Evolutionary conservation across 495 filamentous ascomycete genomes (phyloP), one percentile per base, ranked within the genome.

Genomic region (Hypoxylon perforatum): DNA sequence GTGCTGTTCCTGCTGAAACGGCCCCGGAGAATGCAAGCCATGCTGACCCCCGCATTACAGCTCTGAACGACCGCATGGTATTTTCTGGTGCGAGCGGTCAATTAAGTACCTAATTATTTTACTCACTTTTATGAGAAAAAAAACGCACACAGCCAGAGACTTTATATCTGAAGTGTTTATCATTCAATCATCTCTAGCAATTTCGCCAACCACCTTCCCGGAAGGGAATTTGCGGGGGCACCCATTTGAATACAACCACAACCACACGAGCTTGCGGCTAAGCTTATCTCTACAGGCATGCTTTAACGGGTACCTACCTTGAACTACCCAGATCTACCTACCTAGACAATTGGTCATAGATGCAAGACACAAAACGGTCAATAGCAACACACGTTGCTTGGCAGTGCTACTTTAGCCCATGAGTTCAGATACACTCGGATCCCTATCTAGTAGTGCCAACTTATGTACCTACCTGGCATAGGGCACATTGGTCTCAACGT

Each of bases 151-250:
- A 2, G 4, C 12, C 14, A 11, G 3, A 2, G 2, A 38, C 8
- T 12, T 2, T 11, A 11, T 12, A n/a, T 11, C 3, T 38, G 2
- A 11, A 38, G 35, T 38, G 3, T 38, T 11, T 38, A 38, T 38
- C 35, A 15, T 5, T 17, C 4, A 17, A 15, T 42, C n/a, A 42
- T 8, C 9, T 15, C 5, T 17, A 1, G 11, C 36, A 39, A 39
- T 5, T 14, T 12, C 15, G 30, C 30, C 11, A 35, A 35, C 56
- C 51, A 63, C 51, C 60, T 63, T 63, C 60, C 60, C 14, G 41
- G 45, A 62, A 28, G 2, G 59, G 59, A 48, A 49, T 42, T 30
- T 17, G 21, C 22, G 22, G 22, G 36, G 36, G 28, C 23, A 25
- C 28, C 41, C 3, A 49, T 41, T 61, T 28, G 18, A 61, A 12